A percentile compares a stretch with the other conserved stretches of the same genome.
phyloP scores from a whole-genome alignment of 1,284 basidiomycete genomes.

The Moesziomyces antarcticus region DNA sequence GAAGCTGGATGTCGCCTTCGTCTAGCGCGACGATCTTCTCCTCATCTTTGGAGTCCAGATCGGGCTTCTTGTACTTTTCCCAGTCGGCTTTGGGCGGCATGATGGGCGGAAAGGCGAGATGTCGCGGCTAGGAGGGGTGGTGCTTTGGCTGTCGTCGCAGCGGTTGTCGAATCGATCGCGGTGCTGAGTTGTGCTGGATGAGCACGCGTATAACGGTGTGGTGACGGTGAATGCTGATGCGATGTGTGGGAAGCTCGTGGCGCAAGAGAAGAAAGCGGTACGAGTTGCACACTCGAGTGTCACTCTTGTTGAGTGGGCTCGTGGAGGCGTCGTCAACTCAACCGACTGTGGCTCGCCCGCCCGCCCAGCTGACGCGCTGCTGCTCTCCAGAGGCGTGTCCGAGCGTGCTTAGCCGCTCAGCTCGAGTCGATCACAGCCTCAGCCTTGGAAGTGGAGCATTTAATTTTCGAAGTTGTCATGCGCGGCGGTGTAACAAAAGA shows the following conservation, averaged over 20 bases:
- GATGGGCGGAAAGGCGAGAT: slow-evolving; percentile 4
- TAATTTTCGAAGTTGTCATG: neutral
- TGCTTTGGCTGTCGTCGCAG: neutral
- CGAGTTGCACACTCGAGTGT: neutral
- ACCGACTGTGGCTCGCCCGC: neutral
- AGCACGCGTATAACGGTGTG: neutral
- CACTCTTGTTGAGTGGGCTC: neutral
- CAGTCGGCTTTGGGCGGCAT: slow-evolving; percentile 67
- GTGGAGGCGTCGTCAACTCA: slow-evolving; percentile 14
- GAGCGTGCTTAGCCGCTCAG: neutral
- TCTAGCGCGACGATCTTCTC: slow-evolving; percentile 78
- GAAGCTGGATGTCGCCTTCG: slow-evolving; percentile 97
- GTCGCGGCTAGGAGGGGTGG: neutral
- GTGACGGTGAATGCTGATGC: neutral
- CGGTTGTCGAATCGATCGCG: neutral
- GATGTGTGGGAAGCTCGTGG: neutral
- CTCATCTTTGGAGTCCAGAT: slow-evolving; percentile 61
- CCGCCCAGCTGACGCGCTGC: neutral
- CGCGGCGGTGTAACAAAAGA: neutral
- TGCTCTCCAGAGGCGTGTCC: neutral
- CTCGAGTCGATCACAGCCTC: neutral
- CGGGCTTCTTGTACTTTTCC: slow-evolving; percentile 67
- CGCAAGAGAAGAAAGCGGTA: neutral
- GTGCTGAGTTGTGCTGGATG: neutral
- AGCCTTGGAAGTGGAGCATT: neutral